Percentiles rank a stretch among this genome's conserved stretches.
These are phyloP conservation scores for Suhomyces bokatorum DNA, from an alignment of 1,139 yeast species.

Conservation along the genomic window DNA sequence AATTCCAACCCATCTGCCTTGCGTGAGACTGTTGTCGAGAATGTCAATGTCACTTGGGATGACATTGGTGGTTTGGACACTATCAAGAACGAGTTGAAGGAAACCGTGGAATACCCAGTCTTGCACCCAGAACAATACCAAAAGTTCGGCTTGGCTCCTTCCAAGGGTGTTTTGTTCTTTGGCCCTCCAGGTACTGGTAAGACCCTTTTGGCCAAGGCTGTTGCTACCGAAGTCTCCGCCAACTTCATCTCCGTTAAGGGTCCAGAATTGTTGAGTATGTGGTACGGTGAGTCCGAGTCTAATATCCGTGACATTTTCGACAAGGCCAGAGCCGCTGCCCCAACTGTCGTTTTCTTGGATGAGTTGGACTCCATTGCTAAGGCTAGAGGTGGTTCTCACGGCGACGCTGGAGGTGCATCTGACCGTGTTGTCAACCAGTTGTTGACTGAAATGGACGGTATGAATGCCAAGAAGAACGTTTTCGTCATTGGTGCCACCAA, in stretches of 20 bases:
- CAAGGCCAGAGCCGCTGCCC: conserved; percentile 98
- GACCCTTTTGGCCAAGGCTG: conserved; percentile 95
- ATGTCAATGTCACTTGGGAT: conserved; percentile 98
- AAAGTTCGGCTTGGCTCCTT: conserved; percentile 95
- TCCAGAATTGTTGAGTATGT: conserved; percentile 96
- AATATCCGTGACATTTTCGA: conserved; percentile 96
- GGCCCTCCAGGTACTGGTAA: conserved; percentile 99
- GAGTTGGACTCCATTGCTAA: conserved; percentile 97
- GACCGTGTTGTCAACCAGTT: conserved; percentile 98
- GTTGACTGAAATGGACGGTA: conserved; percentile 99
- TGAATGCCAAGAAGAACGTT: conserved; percentile 98
- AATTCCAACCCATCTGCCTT: conserved; percentile 98
- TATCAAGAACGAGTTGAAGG: conserved; percentile 94
- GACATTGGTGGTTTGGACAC: conserved; percentile 95
- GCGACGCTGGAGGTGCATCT: conserved; percentile 98
- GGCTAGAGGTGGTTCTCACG: conserved; percentile 89
- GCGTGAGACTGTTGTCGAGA: conserved; percentile 98
- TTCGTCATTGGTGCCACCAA: conserved; percentile 99
- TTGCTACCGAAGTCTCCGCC: conserved; percentile 96
- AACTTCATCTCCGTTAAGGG: conserved; percentile 96
- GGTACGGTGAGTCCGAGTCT: conserved; percentile 98
- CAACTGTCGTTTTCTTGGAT: conserved; percentile 95
- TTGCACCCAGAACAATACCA: conserved; percentile 98
- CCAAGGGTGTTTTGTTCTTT: conserved; percentile 96
- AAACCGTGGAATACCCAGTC: conserved; percentile 98